Base-by-base conservation (phyloP, 345 rosid genomes). In the Sisymbrium irio region DNA sequence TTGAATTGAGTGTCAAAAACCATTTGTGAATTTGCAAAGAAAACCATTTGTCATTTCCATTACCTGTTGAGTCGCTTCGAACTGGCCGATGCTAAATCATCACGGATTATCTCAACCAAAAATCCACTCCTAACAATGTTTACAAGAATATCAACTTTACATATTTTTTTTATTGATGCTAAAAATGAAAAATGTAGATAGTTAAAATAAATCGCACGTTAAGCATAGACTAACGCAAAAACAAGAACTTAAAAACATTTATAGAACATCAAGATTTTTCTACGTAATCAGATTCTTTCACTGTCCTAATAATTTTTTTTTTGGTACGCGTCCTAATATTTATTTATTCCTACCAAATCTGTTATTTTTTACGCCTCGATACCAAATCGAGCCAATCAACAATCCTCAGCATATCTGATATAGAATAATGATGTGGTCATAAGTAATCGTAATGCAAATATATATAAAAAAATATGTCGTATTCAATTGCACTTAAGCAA, bases 241-340 rank as follows among this genome's bases (percentile, higher is more conserved):
- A 55, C 30, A 57, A 40, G n/a, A 27, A 25, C 37, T 40, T 27
- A 10, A 4, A 27, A 42, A 42, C 22, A 62, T 5, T n/a, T 62
- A 25, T 27, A 42, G 10, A 27, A 39, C 20, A 60, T 14, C 47
- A 8, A 41, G 3, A 15, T 30, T 30, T 44, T 47, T 28, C 36
- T 53, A 54, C 37, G 70, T 40, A 62, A 53, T 51, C 37, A 72
- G 53, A 42, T 72, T 44, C 70, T 72, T 63, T 62, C 36, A 40
- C 36, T 9, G 7, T 14, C 35, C 28, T 19, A 62, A 28, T 41
- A 25, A 50, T 35, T 7, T 2, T 39, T 62, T 18, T 13, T 72
- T 50, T 30, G 9, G 76, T 62, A n/a, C n/a, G n/a, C n/a, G n/a
- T n/a, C n/a, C n/a, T n/a, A n/a, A n/a, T n/a, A n/a, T n/a, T n/a